phyloP scores from a whole-genome alignment of 257 asterid genomes.

The Nicotiana tomentosiformis region DNA sequence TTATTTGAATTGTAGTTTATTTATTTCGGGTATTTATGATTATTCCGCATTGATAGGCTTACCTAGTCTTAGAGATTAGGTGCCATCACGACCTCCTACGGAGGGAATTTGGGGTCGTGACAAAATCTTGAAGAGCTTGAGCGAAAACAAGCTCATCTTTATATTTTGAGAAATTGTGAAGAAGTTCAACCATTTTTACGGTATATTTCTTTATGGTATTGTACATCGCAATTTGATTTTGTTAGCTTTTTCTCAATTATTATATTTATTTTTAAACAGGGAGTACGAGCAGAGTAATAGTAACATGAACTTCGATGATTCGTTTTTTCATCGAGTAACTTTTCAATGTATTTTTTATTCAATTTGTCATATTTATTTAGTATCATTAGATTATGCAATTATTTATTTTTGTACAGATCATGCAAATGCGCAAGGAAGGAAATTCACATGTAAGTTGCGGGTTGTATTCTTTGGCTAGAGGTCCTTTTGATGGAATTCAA shows the following conservation, averaged over 20 bases:
- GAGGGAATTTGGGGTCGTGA: too few relatives aligned
- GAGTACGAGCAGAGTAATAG: too few relatives aligned
- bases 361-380: neutral
- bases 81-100: too few relatives aligned
- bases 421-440: neutral
- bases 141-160: neutral
- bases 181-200: neutral
- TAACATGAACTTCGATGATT: neutral
- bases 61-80: too few relatives aligned
- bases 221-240: neutral
- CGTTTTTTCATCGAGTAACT: neutral
- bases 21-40: too few relatives aligned
- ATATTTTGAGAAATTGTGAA: neutral
- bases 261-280: too few relatives aligned
- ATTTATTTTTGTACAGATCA: neutral
- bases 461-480: neutral
- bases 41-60: too few relatives aligned
- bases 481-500: neutral
- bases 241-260: too few relatives aligned
- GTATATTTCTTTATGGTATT: neutral
- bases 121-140: neutral
- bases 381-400: neutral
- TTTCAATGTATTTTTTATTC: neutral
- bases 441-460: neutral
- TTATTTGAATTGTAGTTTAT: too few relatives aligned